Base-by-base conservation (phyloP, 345 rosid species). In the Schrenkiella parvula region DNA sequence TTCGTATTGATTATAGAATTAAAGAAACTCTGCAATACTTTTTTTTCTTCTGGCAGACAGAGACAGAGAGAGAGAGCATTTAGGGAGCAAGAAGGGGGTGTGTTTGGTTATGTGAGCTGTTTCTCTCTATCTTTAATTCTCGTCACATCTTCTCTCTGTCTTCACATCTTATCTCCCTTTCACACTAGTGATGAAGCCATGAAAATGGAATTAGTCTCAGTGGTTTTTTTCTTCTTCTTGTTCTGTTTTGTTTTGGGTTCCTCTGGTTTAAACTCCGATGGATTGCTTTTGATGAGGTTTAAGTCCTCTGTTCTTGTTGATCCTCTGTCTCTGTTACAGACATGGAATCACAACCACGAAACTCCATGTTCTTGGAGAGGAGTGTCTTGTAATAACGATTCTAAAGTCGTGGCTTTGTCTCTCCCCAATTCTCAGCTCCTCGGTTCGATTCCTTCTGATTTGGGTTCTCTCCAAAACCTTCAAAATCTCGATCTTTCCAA, bases 291-390 rank as follows among this genome's bases (percentile, higher is more conserved):
- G 57, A 81, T 88, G 44, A 89, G 89, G 56, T 82, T 93, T 64
- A 91, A 85, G 59, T 72, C 48, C 76, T 89, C 92, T 23, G 73
- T 91, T 71, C 64, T 83, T 41, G 71, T 69, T 22, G 98, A 93
- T 77, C 97, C 98, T 38, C 78, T 85, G 12, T 53, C 37, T 17
- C 80, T 67, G 17, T 84, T 91, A 47, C 52, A 68, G n/a, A 64
- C 59, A 81, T 93, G 98, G 98, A 86, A 71, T 39, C 21, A 50
- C 78, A 8, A 11, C 13, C 84, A 85, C 47, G 68, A 78, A 52
- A 85, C 83, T 62, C 98, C 98, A 8, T 91, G 97, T 81, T 82
- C 78, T 1, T 93, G 98, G 98, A 57, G 62, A 52, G 96, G 98
- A 15, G 87, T 93, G 14, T 43, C 80, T 51, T 93, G 98, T 17